Base-by-base conservation (phyloP, 176 grass and related monocot species). In the Carex myosuroides region DNA sequence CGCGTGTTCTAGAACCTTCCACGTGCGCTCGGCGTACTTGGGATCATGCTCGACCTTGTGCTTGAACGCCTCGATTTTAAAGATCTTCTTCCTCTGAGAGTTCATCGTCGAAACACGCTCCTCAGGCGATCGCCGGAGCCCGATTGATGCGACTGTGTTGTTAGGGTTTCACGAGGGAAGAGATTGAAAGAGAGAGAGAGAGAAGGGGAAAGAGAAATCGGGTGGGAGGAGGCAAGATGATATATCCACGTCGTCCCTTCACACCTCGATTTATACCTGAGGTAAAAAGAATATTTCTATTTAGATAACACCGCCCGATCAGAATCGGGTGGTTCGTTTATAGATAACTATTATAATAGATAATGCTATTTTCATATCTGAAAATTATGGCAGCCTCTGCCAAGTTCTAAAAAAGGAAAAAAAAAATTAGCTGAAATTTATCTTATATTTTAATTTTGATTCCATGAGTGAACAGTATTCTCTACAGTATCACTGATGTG, bases 41-140 rank as follows among this genome's bases (percentile, higher is more conserved):
- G 95, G 95, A 86, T 98, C 95, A 67, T 94, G 87, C 86, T 98
- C 95, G 30, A 98, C 92, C 46, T 91, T 92, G 61, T 91, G 79
- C 90, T 94, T 94, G 90, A 98, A 98, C 78, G 84, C 84, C 90
- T 98, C 95, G 84, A 94, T 98, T 91, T 93, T 94, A 78, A 98
- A 98, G 90, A 87, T 91, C 74, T 91, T 91, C 86, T 85, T 94
- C 92, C 78, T 88, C 61, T 88, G 81, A 39, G 92, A 82, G 33
- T 88, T 98, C 87, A 58, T 82, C 85, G 77, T 70, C 46, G 35
- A 26, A 65, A 80, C 61, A 22, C 62, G 21, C 16, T 18, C 16
- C 67, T 77, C 44, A 54, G 52, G 29, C 50, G 57, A 63, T 61
- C 86, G 46, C 32, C 76, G 33, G 46, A 50, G 46, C 10, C 10